Base-by-base conservation (phyloP, 331 rosid species). In the Malus hybrid region DNA sequence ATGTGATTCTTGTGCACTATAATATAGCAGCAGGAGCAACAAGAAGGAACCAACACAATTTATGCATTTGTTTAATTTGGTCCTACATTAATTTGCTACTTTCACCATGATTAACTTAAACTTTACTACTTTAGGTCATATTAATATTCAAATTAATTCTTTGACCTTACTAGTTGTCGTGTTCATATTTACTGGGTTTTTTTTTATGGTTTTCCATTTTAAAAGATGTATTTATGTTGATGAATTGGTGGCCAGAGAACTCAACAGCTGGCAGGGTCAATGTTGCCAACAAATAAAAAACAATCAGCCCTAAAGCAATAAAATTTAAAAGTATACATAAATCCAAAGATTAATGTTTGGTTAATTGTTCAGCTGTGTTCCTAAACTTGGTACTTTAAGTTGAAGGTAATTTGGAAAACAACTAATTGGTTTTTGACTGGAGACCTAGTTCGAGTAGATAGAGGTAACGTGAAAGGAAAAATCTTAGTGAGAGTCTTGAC, bases 251-350 rank as follows among this genome's bases (percentile, higher is more conserved):
- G 64, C 50, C 2, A 19, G 4, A 10, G 15, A 52, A 18, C 74
- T 29, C 29, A 18, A 68, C n/a, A 71, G 78, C 76, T 72, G 79
- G 70, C 44, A 6, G 34, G 71, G 75, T 78, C 87, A 82, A 78
- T 24, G 52, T 78, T 42, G 75, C 57, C 80, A 84, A 34, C 65
- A 30, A 55, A 5, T 12, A 30, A 18, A 7, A 57, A 14, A n/a
- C 12, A 7, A 7, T 9, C 44, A 29, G 28, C 39, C 12, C 2
- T 6, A 33, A 48, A 48, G 55, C 6, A 48, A 48, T 48, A 48
- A 9, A 4, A n/a, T 10, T 5, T 3, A 18, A n/a, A 55, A 71
- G 18, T 24, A 19, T 44, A 7, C 24, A 5, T 28, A 13, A 29
- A 22, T 1, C 19, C 32, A 22, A 4, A 68, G 10, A 61, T 62